Evolutionary conservation across 768 basidiomycete species (phyloP), one percentile per base, ranked within the genome.

Genomic region (Gymnopilus dilepis): DNA sequence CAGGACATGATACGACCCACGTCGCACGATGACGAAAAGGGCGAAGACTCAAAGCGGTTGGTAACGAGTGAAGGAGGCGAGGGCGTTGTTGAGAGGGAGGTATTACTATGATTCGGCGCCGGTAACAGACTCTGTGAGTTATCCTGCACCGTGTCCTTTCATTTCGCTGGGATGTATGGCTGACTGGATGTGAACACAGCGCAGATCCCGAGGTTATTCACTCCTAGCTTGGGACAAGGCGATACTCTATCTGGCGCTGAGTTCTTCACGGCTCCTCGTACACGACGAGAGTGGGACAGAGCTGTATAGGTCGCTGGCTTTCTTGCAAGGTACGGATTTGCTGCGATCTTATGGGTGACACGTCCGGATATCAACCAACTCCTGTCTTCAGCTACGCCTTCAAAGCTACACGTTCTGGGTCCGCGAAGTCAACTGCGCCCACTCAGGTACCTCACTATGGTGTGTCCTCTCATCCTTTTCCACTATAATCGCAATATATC

Each of bases 71-170:
- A 82, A 90, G 33, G 91, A 93, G 70, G 87, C 81, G 8, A 78
- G 90, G 38, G 91, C 88, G 4, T 93, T 90, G 91, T 73, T 92
- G 52, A 76, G 88, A 22, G 91, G 92, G 11, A 78, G 90, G 61
- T 92, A 90, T 67, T 74, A 83, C 7, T 76, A 81, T 63, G 70
- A 92, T 6, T 70, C 79, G 13, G 79, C 80, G 1, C 67, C 76
- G 7, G 78, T 78, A 41, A 83, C 93, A 40, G 91, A 92, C 73
- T 69, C 74, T 65, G 90, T 90, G 65, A 59, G 83, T 76, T n/a
- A n/a, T n/a, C n/a, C n/a, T n/a, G n/a, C n/a, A n/a, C n/a, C n/a
- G n/a, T n/a, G n/a, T n/a, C n/a, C n/a, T n/a, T n/a, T n/a, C n/a
- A n/a, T n/a, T n/a, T n/a, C n/a, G n/a, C n/a, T n/a, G n/a, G n/a